These are phyloP conservation scores for Avena insularis DNA, from an alignment of 176 grass and related monocot genomes.

Conservation along the genomic window DNA sequence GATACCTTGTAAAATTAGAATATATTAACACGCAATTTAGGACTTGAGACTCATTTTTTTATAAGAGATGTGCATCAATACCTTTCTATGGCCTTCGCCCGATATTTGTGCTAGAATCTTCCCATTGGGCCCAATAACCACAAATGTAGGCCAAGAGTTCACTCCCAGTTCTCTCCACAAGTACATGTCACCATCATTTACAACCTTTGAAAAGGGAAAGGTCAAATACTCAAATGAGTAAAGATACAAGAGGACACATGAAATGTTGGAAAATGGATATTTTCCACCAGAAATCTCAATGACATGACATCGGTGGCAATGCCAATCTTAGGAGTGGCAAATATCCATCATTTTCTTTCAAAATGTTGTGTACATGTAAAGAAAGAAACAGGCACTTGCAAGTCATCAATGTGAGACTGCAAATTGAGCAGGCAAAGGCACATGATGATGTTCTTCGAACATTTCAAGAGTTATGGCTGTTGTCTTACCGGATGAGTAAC, in stretches of 20 bases:
- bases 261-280: slow-evolving; percentile 18
- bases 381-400: background rate
- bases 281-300: slow-evolving; percentile 23
- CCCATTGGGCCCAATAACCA: slow-evolving; percentile 88
- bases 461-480: slow-evolving; percentile 34
- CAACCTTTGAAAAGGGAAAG: slow-evolving; percentile 67
- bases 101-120: slow-evolving; percentile 87
- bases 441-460: slow-evolving; percentile 8
- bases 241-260: background rate
- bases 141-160: slow-evolving; percentile 95
- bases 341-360: background rate
- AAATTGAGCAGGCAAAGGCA: background rate
- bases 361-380: background rate
- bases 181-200: slow-evolving; percentile 94
- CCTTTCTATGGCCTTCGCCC: slow-evolving; percentile 94
- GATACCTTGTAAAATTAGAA: background rate
- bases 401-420: background rate
- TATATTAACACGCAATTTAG: background rate
- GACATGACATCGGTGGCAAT: background rate
- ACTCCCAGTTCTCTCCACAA: slow-evolving; percentile 94
- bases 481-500: slow-evolving; percentile 83
- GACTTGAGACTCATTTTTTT: slow-evolving; percentile 7
- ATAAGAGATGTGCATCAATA: slow-evolving; percentile 40
- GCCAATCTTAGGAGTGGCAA: background rate
- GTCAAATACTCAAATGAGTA: slow-evolving; percentile 13